Evolutionary conservation across 1,284 basidiomycete genomes (phyloP), one percentile per base, ranked within the genome.

Genomic region (Malassezia dermatis): DNA sequence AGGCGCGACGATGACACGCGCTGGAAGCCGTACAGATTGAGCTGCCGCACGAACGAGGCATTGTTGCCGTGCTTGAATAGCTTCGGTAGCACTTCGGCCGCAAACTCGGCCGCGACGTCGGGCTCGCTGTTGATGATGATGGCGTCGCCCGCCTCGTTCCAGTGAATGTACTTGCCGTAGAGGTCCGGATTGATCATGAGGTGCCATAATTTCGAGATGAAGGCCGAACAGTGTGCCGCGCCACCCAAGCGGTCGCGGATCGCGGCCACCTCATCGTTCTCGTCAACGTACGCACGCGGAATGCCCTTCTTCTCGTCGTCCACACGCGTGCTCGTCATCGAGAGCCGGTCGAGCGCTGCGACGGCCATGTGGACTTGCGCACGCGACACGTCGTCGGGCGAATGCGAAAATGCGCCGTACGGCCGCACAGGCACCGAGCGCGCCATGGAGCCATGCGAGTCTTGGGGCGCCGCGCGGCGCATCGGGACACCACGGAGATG

Each of bases 1-100:
- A 71, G 50, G 17, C 71, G 61, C 26, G 68, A 70, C 13, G 67
- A 68, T 0, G 70, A 67, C 15, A 74, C 67, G 23, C 71, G 59
- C 51, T 74, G 71, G 61, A 74, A 74, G 8, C 71, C 70, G 51
- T 73, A 73, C 46, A 74, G 51, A 51, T 74, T 74, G 45, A 74
- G 61, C 53, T 74, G 71, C 2, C 71, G 63, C 32, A 74, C 67
- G 42, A 74, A 74, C 48, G 63, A 66, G 5, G 71, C 71, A 42
- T 72, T 71, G 55, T 74, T 74, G 28, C 71, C 71, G 53, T 74
- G 69, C 59, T 74, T 74, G 61, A 73, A 72, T 10, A 74, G 62
- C 28, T 63, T 53, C 3, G 69, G 70, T 11, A 74, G 58, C 10
- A 74, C 63, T 26, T 72, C 70, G 8, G 65, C 53, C 0, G 69